These are phyloP conservation scores for Starmerella gropengiesseri DNA, from an alignment of 805 yeast genomes.

Conservation along the genomic window DNA sequence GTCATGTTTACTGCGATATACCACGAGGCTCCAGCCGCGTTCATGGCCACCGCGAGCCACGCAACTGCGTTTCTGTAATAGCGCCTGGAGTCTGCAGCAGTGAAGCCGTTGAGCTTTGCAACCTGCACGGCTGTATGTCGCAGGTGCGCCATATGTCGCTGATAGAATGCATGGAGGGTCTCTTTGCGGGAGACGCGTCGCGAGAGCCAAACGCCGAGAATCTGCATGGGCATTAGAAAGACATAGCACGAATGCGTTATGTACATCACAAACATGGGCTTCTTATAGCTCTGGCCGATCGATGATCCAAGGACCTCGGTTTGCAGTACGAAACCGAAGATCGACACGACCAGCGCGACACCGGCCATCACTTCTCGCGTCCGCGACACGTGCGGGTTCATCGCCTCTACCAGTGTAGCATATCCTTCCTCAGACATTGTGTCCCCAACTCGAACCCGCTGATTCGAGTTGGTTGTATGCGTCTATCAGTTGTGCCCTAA, in stretches of 20 bases:
- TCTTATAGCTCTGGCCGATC: slow-evolving; percentile 47
- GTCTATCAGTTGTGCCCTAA: too few relatives aligned
- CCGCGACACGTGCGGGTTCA: slow-evolving; percentile 13
- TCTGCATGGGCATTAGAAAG: slow-evolving; percentile 61
- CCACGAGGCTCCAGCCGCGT: slow-evolving; percentile 75
- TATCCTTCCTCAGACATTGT: background rate
- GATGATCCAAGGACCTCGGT: slow-evolving; percentile 71
- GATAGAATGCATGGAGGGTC: slow-evolving; percentile 12
- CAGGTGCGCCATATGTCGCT: slow-evolving; percentile 16
- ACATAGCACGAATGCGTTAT: slow-evolving; percentile 75
- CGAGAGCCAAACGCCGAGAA: slow-evolving; percentile 36
- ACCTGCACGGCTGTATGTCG: slow-evolving; percentile 18
- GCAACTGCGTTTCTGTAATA: slow-evolving; percentile 39
- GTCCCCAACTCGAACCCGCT: background rate
- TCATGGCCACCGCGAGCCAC: slow-evolving; percentile 46
- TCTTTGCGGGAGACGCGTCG: slow-evolving; percentile 8
- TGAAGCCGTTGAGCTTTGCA: slow-evolving; percentile 13
- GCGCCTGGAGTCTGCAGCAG: slow-evolving; percentile 7
- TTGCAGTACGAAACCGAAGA: slow-evolving; percentile 59
- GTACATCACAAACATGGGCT: slow-evolving; percentile 51
- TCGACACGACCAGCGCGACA: slow-evolving; percentile 38
- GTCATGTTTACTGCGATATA: slow-evolving; percentile 71
- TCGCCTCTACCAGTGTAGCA: background rate
- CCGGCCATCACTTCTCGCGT: slow-evolving; percentile 38
- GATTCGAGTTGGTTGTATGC: too few relatives aligned